Conservation (phyloP, 495 filamentous ascomycete species). For the Penicillium pulvis region DNA sequence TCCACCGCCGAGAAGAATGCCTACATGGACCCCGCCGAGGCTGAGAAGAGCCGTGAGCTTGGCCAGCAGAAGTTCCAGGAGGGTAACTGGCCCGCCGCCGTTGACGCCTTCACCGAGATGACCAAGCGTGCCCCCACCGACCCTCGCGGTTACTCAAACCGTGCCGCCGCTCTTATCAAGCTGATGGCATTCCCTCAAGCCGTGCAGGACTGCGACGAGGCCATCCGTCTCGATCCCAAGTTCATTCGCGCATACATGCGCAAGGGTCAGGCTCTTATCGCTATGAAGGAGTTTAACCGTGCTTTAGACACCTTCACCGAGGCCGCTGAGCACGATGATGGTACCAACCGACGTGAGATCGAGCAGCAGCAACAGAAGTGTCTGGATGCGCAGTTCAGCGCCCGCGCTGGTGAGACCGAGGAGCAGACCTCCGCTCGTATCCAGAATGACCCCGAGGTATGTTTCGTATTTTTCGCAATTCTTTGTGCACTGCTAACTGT, state of each 20-base stretch:
- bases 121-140: constrained; percentile 92
- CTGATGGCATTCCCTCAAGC: constrained; percentile 92
- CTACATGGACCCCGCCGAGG: constrained; percentile 88
- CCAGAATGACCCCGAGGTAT: constrained; percentile 88
- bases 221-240: constrained; percentile 85
- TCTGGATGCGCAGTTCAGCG: constrained; percentile 83
- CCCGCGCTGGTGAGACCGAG: constrained; percentile 91
- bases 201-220: constrained; percentile 88
- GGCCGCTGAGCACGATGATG: constrained; percentile 75
- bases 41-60: constrained; percentile 92
- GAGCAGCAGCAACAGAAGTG: constrained; percentile 94
- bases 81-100: constrained; percentile 92
- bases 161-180: constrained; percentile 95
- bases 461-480: background rate
- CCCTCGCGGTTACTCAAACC: constrained; percentile 94
- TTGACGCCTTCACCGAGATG: constrained; percentile 96
- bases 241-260: constrained; percentile 96
- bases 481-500: constrained; percentile 33
- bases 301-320: constrained; percentile 87
- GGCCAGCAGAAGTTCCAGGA: constrained; percentile 97
- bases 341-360: constrained; percentile 83
- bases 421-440: constrained; percentile 93
- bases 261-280: constrained; percentile 89
- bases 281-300: constrained; percentile 96
- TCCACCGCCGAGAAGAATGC: constrained; percentile 72